Conservation (phyloP, 2,329 filamentous ascomycete species). For the Sporothrix sp. region DNA sequence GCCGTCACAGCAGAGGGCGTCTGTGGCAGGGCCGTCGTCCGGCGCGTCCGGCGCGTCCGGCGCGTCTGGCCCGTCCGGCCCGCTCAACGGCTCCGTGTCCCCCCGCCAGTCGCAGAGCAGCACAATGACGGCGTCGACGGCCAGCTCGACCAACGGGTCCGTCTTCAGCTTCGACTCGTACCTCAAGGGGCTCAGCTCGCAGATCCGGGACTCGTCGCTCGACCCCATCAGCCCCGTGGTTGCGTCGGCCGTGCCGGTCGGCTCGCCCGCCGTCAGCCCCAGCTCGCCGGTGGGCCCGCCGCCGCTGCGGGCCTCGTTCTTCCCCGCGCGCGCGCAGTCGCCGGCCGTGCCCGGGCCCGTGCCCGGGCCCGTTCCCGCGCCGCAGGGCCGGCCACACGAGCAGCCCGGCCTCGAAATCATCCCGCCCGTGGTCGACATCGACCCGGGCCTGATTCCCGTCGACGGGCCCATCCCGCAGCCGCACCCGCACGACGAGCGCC, state of each 20-base stretch:
- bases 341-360: too few species aligned
- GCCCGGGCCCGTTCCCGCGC: too few species aligned
- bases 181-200: background rate
- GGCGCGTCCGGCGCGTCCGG: too few species aligned
- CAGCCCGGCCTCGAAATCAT: slow-evolving; percentile 14
- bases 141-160: slow-evolving; percentile 12
- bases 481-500: background rate
- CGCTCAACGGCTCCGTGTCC: background rate
- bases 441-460: slow-evolving; percentile 18
- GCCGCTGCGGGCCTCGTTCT: slow-evolving; percentile 5
- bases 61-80: too few species aligned
- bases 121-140: slow-evolving; percentile 14
- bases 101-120: slow-evolving; percentile 15
- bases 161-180: slow-evolving; percentile 13
- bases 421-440: slow-evolving; percentile 4
- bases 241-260: too few species aligned
- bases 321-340: too few species aligned
- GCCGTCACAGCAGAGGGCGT: background rate
- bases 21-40: background rate
- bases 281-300: background rate
- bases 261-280: background rate
- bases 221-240: slow-evolving; percentile 9
- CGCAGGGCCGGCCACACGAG: background rate
- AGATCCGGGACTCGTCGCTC: slow-evolving; percentile 1
- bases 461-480: background rate